Evolutionary conservation across 164 flowering plant genomes (phyloP), one percentile per base, ranked within the genome.

Genomic region (Malania oleifera): DNA sequence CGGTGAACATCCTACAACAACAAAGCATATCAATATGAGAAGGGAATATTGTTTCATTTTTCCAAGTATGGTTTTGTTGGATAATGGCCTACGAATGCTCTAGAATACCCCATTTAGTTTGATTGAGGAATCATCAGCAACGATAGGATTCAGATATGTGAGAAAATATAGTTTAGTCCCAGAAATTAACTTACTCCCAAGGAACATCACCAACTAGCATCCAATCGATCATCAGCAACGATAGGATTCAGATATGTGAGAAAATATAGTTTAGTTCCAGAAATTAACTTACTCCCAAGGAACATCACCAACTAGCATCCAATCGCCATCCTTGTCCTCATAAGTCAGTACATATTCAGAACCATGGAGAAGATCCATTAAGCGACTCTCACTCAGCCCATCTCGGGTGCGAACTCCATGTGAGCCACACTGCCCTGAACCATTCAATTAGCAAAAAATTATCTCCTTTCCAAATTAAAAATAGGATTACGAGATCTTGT

Each of bases 261-360:
- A n/a, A 52, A 35, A 56, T 58, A 6, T 7, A 25, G n/a, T n/a
- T n/a, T n/a, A 37, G 38, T 19, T 15, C 6, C 41, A 38, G 50
- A 34, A 41, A 25, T 34, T 19, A 59, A 72, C 95, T 81, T 79
- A 89, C 96, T 83, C 77, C 96, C 96, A 89, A 1, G 96, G 96
- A 62, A 89, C 91, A 67, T 89, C 96, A 43, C 96, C 96, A 56
- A 89, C 93, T 13, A 89, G 85, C 96, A 89, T 89, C 96, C 89
- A 89, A 39, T 89, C 96, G 35, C 86, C 89, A 55, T 89, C 96
- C 57, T 79, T 86, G 71, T 86, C 96, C 73, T 86, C 96, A 56
- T 83, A 90, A 27, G 95, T 85, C 44, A 84, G 95, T 3, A 87
- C 89, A 61, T 78, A 83, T 63, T 91, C 93, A 63, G 97, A 87